These are phyloP conservation scores for Venturia asperata DNA, from an alignment of 2,329 filamentous ascomycete genomes.

Conservation along the genomic window DNA sequence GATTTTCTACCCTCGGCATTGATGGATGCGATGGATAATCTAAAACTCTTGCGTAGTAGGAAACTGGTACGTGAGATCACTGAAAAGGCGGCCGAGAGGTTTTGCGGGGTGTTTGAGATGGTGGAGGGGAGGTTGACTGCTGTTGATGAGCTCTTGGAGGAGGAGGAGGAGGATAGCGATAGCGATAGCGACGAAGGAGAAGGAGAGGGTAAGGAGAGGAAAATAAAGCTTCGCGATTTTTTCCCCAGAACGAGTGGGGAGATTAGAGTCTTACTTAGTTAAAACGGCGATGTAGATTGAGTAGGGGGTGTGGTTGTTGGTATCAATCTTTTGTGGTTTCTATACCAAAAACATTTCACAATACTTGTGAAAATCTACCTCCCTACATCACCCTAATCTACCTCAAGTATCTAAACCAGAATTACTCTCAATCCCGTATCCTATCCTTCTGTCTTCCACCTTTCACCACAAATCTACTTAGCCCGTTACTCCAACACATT, in stretches of 20 bases:
- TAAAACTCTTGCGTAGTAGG: slow-evolving; percentile 67
- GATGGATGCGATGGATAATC: slow-evolving; percentile 80
- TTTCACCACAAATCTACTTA: too few relatives aligned
- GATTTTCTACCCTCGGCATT: slow-evolving; percentile 87
- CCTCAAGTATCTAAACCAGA: too few relatives aligned
- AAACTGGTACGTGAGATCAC: slow-evolving; percentile 67
- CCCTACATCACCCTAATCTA: too few relatives aligned
- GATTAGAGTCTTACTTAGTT: slow-evolving; percentile 57
- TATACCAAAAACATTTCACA: too few relatives aligned
- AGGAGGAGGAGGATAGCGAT: slow-evolving; percentile 31
- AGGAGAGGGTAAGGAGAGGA: slow-evolving; percentile 33
- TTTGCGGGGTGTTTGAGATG: slow-evolving; percentile 76
- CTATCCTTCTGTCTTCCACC: too few relatives aligned
- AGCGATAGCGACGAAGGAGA: slow-evolving; percentile 30
- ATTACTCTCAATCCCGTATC: too few relatives aligned
- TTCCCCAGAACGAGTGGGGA: slow-evolving; percentile 60
- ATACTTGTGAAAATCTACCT: too few relatives aligned
- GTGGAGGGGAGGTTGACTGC: slow-evolving; percentile 55
- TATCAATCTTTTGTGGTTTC: too few relatives aligned
- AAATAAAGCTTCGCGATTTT: slow-evolving; percentile 43
- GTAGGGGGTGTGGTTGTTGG: too few relatives aligned
- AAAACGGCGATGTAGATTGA: too few relatives aligned
- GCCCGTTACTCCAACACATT: too few relatives aligned
- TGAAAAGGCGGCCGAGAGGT: slow-evolving; percentile 72
- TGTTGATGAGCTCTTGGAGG: slow-evolving; percentile 46